Percentiles rank a stretch among this genome's conserved stretches.
These are phyloP conservation scores for Logfia minima DNA, from an alignment of 129 eudicot species.

Conservation along the genomic window DNA sequence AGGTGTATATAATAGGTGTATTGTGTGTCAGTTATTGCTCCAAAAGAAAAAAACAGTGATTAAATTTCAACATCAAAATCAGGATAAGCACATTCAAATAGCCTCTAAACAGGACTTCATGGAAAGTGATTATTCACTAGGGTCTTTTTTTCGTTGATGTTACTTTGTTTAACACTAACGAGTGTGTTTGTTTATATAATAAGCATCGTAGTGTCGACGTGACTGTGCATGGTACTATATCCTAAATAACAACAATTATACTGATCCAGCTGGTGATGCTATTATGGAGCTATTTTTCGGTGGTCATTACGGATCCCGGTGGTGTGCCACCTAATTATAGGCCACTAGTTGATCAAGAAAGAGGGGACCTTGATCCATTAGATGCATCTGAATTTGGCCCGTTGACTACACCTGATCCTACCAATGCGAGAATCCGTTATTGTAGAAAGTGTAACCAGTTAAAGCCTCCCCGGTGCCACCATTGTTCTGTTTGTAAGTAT, in stretches of 20 bases:
- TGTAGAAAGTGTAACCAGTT: constrained; percentile 94
- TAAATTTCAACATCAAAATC: too few relatives aligned
- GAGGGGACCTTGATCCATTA: constrained; percentile 74
- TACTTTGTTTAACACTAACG: too few relatives aligned
- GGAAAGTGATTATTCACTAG: not conserved
- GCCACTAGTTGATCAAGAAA: constrained; percentile 78
- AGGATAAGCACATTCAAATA: not conserved
- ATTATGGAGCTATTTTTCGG: constrained; percentile 93
- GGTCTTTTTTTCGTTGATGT: not conserved
- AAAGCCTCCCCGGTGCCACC: constrained; percentile 99
- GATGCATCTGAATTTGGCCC: constrained; percentile 63
- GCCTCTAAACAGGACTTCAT: not conserved
- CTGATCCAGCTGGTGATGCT: constrained; percentile 81
- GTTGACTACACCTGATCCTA: constrained; percentile 43
- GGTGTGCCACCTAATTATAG: constrained; percentile 89
- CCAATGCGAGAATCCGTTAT: constrained; percentile 59
- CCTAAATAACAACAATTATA: constrained; percentile 13
- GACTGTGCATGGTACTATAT: not conserved
- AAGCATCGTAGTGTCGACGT: not conserved
- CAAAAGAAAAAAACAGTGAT: too few relatives aligned
- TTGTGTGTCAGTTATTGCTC: too few relatives aligned
- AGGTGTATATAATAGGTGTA: too few relatives aligned
- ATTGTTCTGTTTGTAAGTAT: constrained; percentile 95
- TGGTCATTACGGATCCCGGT: constrained; percentile 92
- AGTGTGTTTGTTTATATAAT: not conserved